Evolutionary conservation across 2,329 filamentous ascomycete species (phyloP).

Genomic region (Ascochyta viciae-villosae): DNA sequence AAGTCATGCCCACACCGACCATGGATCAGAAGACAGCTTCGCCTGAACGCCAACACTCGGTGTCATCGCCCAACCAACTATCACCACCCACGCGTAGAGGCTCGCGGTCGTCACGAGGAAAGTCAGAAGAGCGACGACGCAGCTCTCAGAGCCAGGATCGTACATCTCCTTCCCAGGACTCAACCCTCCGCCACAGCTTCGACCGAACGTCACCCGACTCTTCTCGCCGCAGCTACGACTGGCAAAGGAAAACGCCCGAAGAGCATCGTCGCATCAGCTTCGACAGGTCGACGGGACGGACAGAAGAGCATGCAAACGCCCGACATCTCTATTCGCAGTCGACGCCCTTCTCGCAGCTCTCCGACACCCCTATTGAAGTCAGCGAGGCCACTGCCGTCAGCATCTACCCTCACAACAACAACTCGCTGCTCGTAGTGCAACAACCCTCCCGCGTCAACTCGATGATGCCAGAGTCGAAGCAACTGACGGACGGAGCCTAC

Average conservation of each 20-base stretch:
- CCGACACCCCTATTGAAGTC: slow-evolving; percentile 63
- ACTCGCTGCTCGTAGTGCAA: slow-evolving; percentile 70
- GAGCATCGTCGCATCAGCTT: slow-evolving; percentile 47
- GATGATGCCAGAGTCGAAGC: slow-evolving; percentile 26
- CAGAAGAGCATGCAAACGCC: slow-evolving; percentile 49
- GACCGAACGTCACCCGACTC: slow-evolving; percentile 39
- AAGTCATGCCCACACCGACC: slow-evolving; percentile 12
- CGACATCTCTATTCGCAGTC: slow-evolving; percentile 58
- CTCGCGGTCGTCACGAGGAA: slow-evolving; percentile 34
- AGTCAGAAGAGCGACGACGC: slow-evolving; percentile 38
- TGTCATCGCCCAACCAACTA: slow-evolving; percentile 26
- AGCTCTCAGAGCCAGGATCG: slow-evolving; percentile 41
- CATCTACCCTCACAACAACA: slow-evolving; percentile 69
- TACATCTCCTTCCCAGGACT: slow-evolving; percentile 37
- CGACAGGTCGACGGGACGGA: slow-evolving; percentile 47
- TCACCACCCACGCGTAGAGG: slow-evolving; percentile 32
- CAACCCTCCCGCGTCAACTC: slow-evolving; percentile 49
- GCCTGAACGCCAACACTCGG: slow-evolving; percentile 16
- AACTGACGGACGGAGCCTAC: slow-evolving; percentile 24
- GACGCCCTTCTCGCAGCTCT: slow-evolving; percentile 57
- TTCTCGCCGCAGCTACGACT: slow-evolving; percentile 41
- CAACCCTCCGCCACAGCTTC: slow-evolving; percentile 27
- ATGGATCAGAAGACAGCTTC: slow-evolving; percentile 20
- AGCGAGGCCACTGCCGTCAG: slow-evolving; percentile 67
- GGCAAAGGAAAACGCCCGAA: slow-evolving; percentile 37